Percentiles rank a stretch among this genome's conserved stretches.
These are phyloP conservation scores for Fremontodendron californicum DNA, from an alignment of 345 rosid species.

Conservation along the genomic window DNA sequence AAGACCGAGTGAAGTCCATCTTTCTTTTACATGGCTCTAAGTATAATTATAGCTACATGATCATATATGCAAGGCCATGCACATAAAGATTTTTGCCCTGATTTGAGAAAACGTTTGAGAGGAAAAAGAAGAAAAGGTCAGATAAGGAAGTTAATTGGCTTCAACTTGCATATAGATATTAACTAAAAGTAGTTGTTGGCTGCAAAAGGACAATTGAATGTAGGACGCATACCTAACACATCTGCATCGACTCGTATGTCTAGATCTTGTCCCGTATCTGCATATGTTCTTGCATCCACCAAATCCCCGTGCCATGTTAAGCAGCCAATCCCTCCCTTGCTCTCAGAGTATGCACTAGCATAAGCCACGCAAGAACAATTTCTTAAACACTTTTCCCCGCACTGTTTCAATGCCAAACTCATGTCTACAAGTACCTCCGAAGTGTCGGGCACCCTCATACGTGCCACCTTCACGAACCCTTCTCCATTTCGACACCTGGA, in stretches of 20 bases:
- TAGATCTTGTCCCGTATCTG: constrained; percentile 46
- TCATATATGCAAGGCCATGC: background rate
- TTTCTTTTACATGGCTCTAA: background rate
- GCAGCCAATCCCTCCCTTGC: constrained; percentile 44
- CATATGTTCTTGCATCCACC: constrained; percentile 37
- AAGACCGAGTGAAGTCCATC: background rate
- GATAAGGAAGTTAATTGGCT: constrained; percentile 2
- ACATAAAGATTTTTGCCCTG: background rate
- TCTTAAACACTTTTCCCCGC: constrained; percentile 36
- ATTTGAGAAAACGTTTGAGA: background rate
- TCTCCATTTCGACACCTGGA: constrained; percentile 34
- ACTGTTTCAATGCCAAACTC: constrained; percentile 38
- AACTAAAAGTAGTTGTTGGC: background rate
- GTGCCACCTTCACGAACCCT: constrained; percentile 46
- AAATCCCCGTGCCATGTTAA: constrained; percentile 48
- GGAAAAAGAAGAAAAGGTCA: too few relatives aligned
- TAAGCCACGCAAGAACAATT: constrained; percentile 61
- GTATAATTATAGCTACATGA: background rate
- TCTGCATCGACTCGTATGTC: constrained; percentile 41
- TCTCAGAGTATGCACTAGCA: constrained; percentile 43
- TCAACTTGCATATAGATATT: background rate
- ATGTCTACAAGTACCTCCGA: constrained; percentile 28
- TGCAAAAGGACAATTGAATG: background rate
- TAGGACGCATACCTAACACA: constrained; percentile 40
- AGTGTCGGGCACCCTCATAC: constrained; percentile 52